Percentiles rank a stretch among this genome's conserved stretches.
Conservation (phyloP, 345 rosid species). For the Excoecaria cochinchinensis region DNA sequence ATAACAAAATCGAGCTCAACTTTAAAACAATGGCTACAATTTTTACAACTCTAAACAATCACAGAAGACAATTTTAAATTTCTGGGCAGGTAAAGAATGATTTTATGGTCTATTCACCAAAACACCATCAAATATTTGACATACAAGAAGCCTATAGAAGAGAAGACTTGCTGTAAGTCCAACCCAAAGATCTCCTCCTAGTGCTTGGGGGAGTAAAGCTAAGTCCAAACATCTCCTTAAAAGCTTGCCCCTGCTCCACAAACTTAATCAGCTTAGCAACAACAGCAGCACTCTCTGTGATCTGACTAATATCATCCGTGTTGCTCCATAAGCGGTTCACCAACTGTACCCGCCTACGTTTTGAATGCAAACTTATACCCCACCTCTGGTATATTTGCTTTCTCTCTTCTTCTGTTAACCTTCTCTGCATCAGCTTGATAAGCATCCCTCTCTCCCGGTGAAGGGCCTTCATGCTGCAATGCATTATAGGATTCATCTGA, state of each 20-base stretch:
- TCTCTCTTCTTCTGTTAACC: slow-evolving; percentile 66
- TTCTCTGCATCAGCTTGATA: slow-evolving; percentile 79
- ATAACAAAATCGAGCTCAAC: slow-evolving; percentile 6
- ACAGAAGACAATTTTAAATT: background rate
- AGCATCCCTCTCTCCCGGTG: slow-evolving; percentile 68
- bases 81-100: background rate
- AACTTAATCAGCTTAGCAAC: slow-evolving; percentile 80
- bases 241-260: slow-evolving; percentile 71
- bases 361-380: slow-evolving; percentile 68
- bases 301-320: slow-evolving; percentile 52
- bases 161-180: slow-evolving; percentile 70
- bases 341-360: slow-evolving; percentile 73
- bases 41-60: slow-evolving; percentile 10
- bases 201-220: slow-evolving; percentile 67
- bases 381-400: slow-evolving; percentile 66
- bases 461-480: slow-evolving; percentile 66
- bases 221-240: slow-evolving; percentile 88
- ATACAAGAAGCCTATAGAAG: slow-evolving; percentile 37
- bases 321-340: slow-evolving; percentile 70
- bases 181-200: slow-evolving; percentile 54
- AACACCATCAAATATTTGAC: background rate
- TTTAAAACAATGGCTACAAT: background rate
- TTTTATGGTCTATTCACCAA: background rate
- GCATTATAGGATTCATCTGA: background rate
- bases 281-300: slow-evolving; percentile 66